Evolutionary conservation across 1,284 basidiomycete genomes (phyloP), one percentile per base, ranked within the genome.

Genomic region (Pascua guehoae): DNA sequence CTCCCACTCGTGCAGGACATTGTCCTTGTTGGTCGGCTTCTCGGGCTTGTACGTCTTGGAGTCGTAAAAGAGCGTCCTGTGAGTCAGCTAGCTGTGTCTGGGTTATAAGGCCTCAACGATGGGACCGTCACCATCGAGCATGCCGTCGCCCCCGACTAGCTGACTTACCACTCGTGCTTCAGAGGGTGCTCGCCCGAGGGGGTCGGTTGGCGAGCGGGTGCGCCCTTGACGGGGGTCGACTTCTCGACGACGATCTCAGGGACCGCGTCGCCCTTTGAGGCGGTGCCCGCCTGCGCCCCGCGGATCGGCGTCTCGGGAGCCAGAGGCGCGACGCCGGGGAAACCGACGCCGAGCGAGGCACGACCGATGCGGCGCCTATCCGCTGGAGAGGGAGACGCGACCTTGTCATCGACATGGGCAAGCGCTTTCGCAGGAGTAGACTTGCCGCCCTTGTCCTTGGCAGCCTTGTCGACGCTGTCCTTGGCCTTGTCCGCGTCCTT

Each of bases 41-140:
- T 83, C 83, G 60, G 87, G 86, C 52, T 79, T 81, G 73, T 86
- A 88, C 43, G 84, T 76, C 79, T 92, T 92, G 14, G 86, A 84
- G 72, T 96, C 92, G 73, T 91, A 91, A 76, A 85, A 94, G 55
- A 95, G 81, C 5, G 89, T 92, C 91, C 89, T 88, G 67, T 32
- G 24, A 1, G 51, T 56, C 24, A 58, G 56, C 5, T n/a, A 3
- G 37, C 2, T 12, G 12, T 12, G 40, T 17, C 3, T 14, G 39
- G 16, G 14, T 4, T 5, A 7, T 32, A 32, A 7, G 24, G 24
- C 24, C 24, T 7, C 24, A 32, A 32, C 24, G 24, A 7, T 32
- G 24, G 7, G 24, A 7, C 24, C 24, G 24, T 32, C 24, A 7
- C 24, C 4, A 32, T 32, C 24, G 24, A 32, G 7, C 24, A 32